A percentile compares a stretch with the other conserved stretches of the same genome.
phyloP scores from a whole-genome alignment of 2,329 filamentous ascomycete species.

The Pseudodiploospora longispora region DNA sequence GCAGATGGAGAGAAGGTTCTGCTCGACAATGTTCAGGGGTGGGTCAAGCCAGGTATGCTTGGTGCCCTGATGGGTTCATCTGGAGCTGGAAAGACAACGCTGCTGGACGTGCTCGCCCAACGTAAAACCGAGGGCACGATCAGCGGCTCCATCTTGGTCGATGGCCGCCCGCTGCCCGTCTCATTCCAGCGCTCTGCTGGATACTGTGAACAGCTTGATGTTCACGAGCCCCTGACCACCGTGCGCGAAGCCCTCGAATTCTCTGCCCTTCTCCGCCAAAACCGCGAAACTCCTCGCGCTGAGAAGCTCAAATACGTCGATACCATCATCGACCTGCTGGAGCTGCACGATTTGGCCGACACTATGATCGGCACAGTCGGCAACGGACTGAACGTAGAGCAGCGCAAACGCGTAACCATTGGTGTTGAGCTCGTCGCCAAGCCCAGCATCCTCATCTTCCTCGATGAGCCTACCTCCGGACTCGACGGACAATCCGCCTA shows the following conservation, averaged over 20 bases:
- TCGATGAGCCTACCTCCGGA: constrained; percentile 56
- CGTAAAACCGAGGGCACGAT: constrained; percentile 73
- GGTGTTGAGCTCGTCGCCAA: constrained; percentile 55
- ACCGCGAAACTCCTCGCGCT: constrained; percentile 49
- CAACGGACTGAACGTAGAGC: constrained; percentile 42
- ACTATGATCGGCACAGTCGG: constrained; percentile 44
- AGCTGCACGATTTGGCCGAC: constrained; percentile 39
- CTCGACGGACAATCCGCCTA: constrained; percentile 63
- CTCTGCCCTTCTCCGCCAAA: constrained; percentile 62
- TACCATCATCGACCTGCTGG: constrained; percentile 61
- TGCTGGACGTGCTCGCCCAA: constrained; percentile 74
- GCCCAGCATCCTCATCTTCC: constrained; percentile 50
- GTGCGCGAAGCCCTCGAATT: constrained; percentile 59
- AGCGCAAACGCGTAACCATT: constrained; percentile 49
- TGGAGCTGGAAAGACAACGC: constrained; percentile 78
- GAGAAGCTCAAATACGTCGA: constrained; percentile 73
- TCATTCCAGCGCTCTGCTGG: constrained; percentile 74
- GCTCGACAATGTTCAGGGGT: constrained; percentile 73
- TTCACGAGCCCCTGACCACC: constrained; percentile 64
- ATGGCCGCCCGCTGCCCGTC: constrained; percentile 60
- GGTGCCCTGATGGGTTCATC: constrained; percentile 76
- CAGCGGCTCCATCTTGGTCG: constrained; percentile 65
- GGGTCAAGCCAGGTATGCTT: constrained; percentile 72
- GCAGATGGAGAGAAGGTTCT: constrained; percentile 56
- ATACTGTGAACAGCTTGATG: constrained; percentile 75